Evolutionary conservation across 257 asterid genomes (phyloP).

Genomic region (Orobanche coerulescens): DNA sequence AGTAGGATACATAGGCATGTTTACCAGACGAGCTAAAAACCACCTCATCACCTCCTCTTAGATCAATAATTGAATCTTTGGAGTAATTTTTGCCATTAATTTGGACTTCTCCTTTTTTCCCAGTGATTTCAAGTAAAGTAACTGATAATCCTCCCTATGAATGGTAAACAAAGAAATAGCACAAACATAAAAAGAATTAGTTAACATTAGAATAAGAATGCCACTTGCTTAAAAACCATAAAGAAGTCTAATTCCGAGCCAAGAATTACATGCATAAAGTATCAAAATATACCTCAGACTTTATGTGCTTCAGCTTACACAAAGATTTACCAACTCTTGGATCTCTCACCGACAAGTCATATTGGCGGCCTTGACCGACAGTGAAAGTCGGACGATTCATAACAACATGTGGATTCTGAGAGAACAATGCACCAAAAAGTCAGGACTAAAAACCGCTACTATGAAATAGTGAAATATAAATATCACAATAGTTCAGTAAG

Average conservation of each 20-base stretch:
- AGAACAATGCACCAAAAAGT: constrained; percentile 15
- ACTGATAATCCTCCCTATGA: constrained; percentile 48
- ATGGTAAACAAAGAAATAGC: constrained; percentile 1
- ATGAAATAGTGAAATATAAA: background rate
- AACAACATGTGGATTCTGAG: constrained; percentile 67
- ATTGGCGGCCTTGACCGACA: constrained; percentile 43
- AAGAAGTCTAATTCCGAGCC: constrained; percentile 9
- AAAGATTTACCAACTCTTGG: constrained; percentile 53
- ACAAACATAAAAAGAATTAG: constrained; percentile 19
- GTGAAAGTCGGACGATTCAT: constrained; percentile 45
- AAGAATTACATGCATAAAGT: background rate
- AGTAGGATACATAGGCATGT: constrained; percentile 91
- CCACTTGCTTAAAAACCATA: background rate
- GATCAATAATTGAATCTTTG: constrained; percentile 55
- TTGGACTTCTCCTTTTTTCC: constrained; percentile 69
- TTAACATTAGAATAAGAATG: constrained; percentile 13
- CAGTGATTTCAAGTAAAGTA: constrained; percentile 66
- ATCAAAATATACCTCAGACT: constrained; percentile 47
- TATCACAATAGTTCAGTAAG: constrained; percentile 13
- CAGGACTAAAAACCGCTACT: constrained; percentile 10
- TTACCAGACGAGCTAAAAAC: constrained; percentile 55
- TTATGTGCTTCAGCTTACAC: constrained; percentile 63
- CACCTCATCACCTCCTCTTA: constrained; percentile 82
- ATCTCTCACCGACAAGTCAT: constrained; percentile 67
- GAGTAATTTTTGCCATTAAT: constrained; percentile 63